phyloP scores from a whole-genome alignment of 495 filamentous ascomycete species.

The Podospora appendiculata region DNA sequence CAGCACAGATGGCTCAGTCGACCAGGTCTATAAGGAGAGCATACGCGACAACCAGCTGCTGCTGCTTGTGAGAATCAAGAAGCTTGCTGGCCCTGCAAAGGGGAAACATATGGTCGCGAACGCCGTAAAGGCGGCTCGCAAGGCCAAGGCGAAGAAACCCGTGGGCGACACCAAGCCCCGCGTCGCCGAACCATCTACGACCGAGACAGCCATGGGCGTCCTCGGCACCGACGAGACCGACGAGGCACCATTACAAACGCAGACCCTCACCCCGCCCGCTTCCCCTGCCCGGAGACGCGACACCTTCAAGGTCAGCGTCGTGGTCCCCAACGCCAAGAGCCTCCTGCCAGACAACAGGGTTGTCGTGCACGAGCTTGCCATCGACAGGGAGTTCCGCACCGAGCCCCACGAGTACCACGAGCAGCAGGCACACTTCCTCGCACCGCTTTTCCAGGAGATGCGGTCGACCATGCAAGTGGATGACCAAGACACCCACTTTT shows the following conservation, averaged over 20 bases:
- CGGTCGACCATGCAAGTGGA: conserved; percentile 62
- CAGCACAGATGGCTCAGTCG: conserved; percentile 74
- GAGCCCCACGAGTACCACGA: conserved; percentile 43
- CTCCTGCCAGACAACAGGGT: conserved; percentile 76
- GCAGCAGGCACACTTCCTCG: conserved; percentile 42
- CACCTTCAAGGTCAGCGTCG: conserved; percentile 32
- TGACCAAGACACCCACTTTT: conserved; percentile 51
- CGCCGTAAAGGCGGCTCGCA: conserved; percentile 73
- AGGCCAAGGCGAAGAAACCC: conserved; percentile 60
- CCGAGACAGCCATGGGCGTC: conserved; percentile 28
- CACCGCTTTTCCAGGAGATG: conserved; percentile 71
- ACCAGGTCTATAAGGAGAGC: conserved; percentile 83
- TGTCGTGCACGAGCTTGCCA: conserved; percentile 83
- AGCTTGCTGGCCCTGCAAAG: conserved; percentile 72
- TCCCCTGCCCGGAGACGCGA: conserved; percentile 28
- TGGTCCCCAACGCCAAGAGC: conserved; percentile 26
- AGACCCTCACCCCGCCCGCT: conserved; percentile 36
- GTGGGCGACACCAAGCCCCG: conserved; percentile 64
- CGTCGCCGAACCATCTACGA: conserved; percentile 41
- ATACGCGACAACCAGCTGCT: conserved; percentile 91
- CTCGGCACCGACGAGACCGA: conserved; percentile 24
- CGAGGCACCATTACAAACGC: conserved; percentile 22
- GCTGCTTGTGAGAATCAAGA: conserved; percentile 81
- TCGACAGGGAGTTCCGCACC: conserved; percentile 73
- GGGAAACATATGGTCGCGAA: conserved; percentile 76